Percentiles rank a stretch among this genome's conserved stretches.
Evolutionary conservation across 176 grass and related monocot genomes (phyloP).

Genomic region (Typha latifolia): DNA sequence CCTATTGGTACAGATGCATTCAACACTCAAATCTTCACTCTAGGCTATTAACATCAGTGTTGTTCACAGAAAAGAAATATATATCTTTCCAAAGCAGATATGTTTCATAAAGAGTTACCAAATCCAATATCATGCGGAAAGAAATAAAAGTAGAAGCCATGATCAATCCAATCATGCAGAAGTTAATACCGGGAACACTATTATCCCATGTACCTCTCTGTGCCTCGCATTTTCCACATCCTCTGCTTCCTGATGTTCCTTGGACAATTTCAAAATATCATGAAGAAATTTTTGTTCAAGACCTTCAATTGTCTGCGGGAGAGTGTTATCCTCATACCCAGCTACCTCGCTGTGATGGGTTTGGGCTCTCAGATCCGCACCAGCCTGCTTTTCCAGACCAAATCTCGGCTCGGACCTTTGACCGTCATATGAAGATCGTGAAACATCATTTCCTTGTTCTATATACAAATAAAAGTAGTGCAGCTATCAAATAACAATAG

Average conservation of each 20-base stretch:
- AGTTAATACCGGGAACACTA: not conserved
- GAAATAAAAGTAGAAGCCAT: not conserved
- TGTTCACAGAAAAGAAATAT: too few species aligned
- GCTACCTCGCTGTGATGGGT: slow-evolving; percentile 25
- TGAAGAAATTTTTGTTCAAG: slow-evolving; percentile 82
- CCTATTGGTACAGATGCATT: too few species aligned
- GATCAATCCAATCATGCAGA: slow-evolving; percentile 9
- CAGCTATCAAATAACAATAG: not conserved
- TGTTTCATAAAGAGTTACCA: too few species aligned
- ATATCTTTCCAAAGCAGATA: too few species aligned
- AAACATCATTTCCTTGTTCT: slow-evolving; percentile 36
- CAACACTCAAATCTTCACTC: too few species aligned
- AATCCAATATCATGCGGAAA: too few species aligned
- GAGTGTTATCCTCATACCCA: slow-evolving; percentile 38
- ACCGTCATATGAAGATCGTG: slow-evolving; percentile 48
- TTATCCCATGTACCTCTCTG: slow-evolving; percentile 48
- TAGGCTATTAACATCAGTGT: too few species aligned
- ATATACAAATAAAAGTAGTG: slow-evolving; percentile 4
- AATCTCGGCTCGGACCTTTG: slow-evolving; percentile 56
- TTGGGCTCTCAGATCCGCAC: slow-evolving; percentile 42
- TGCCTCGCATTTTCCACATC: slow-evolving; percentile 77
- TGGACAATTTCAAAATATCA: slow-evolving; percentile 55
- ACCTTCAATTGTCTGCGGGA: slow-evolving; percentile 67
- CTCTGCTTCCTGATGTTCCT: slow-evolving; percentile 80
- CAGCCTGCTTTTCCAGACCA: slow-evolving; percentile 45